Evolutionary conservation across 1,284 basidiomycete species (phyloP).

Genomic region (Puccinia hordei): DNA sequence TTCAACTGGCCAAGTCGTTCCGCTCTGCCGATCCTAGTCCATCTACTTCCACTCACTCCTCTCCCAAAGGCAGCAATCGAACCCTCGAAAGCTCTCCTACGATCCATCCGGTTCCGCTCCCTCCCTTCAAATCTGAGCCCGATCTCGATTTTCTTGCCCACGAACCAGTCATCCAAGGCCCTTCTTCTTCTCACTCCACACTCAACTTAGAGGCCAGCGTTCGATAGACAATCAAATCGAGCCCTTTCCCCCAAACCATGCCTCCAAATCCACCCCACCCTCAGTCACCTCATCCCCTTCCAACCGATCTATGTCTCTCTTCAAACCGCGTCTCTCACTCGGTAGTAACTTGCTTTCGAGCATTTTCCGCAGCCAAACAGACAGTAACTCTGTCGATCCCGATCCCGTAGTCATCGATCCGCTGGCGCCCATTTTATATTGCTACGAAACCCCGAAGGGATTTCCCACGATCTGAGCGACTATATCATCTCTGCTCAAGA

Average conservation of each 20-base stretch:
- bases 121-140: constrained; percentile 1
- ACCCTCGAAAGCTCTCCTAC: neutral
- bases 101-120: constrained; percentile 1
- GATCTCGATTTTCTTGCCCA: constrained; percentile 15
- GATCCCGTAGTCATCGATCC: constrained; percentile 41
- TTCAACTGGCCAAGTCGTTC: constrained; percentile 44
- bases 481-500: constrained; percentile 59
- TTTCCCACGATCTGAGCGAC: constrained; percentile 57
- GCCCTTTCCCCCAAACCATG: neutral
- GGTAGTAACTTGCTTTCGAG: constrained; percentile 30
- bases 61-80: neutral
- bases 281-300: constrained; percentile 22
- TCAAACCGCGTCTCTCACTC: constrained; percentile 10
- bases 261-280: constrained; percentile 17
- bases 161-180: neutral
- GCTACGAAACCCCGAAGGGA: constrained; percentile 56
- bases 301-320: constrained; percentile 2
- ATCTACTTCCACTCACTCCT: neutral
- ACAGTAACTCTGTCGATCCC: neutral
- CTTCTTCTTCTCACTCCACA: neutral
- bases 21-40: constrained; percentile 10
- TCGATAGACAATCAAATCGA: neutral
- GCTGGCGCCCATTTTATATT: constrained; percentile 55
- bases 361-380: constrained; percentile 18
- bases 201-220: constrained; percentile 12